Conservation (phyloP, 495 filamentous ascomycete species). For the Lasiosphaeris hirsuta region DNA sequence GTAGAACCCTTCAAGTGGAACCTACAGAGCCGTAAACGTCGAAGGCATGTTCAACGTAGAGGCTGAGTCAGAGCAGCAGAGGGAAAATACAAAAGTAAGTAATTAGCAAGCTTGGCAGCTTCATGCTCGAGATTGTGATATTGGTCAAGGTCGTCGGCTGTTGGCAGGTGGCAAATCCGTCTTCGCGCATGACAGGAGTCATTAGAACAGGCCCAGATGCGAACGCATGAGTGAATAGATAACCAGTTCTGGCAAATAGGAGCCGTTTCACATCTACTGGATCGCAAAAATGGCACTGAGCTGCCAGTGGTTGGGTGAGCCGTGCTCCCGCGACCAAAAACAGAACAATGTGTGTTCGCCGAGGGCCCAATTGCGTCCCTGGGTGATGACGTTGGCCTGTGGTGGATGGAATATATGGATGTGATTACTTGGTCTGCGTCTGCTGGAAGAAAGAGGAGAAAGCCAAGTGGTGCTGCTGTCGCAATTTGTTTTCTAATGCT, state of each 20-base stretch:
- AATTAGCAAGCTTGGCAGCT: too few species aligned
- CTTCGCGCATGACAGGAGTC: background rate
- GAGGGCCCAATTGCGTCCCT: background rate
- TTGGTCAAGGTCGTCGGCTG: too few species aligned
- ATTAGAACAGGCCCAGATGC: background rate
- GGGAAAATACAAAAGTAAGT: too few species aligned
- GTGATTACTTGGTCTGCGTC: background rate
- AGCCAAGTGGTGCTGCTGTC: too few species aligned
- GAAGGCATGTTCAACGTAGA: too few species aligned
- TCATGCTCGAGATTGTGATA: too few species aligned
- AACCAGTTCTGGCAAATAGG: slow-evolving; percentile 9
- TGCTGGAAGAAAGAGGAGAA: background rate
- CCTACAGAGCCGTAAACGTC: too few species aligned
- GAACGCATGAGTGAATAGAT: background rate
- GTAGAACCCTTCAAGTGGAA: too few species aligned
- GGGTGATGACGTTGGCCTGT: background rate
- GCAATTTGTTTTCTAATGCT: background rate
- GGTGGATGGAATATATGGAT: background rate
- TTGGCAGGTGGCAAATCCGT: too few species aligned
- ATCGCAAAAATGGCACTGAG: background rate
- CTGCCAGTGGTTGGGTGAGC: background rate
- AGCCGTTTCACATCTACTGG: slow-evolving; percentile 5
- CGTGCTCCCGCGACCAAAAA: background rate
- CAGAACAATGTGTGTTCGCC: too few species aligned
- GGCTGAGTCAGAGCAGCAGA: too few species aligned